Conservation (phyloP, 2,329 filamentous ascomycete species). For the Colletotrichum caudatum region DNA sequence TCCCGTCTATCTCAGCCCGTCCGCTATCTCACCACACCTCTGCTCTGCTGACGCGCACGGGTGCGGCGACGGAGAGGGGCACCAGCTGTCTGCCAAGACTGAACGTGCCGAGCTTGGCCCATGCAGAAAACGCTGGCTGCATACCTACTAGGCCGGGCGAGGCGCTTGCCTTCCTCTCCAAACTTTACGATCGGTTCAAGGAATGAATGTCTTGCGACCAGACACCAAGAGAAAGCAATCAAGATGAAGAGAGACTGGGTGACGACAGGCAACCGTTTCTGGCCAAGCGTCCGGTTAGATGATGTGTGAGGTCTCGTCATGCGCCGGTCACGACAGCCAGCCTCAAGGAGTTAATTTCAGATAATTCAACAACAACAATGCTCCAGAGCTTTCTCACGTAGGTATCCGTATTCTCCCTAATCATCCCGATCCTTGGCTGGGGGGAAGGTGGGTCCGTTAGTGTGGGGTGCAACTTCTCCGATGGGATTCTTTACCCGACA, state of each 20-base stretch:
- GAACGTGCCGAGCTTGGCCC: slow-evolving; percentile 41
- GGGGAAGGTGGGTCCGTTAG: background rate
- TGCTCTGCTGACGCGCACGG: slow-evolving; percentile 21
- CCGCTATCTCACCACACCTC: slow-evolving; percentile 10
- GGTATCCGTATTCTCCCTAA: background rate
- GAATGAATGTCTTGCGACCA: slow-evolving; percentile 5
- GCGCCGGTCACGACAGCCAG: slow-evolving; percentile 14
- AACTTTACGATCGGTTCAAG: background rate
- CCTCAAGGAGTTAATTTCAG: slow-evolving; percentile 5
- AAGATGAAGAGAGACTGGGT: slow-evolving; percentile 2
- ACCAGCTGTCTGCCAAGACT: slow-evolving; percentile 34
- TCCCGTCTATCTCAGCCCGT: background rate
- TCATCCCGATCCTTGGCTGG: slow-evolving; percentile 10
- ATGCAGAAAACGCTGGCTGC: slow-evolving; percentile 36
- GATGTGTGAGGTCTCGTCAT: background rate
- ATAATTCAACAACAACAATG: background rate
- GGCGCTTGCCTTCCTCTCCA: slow-evolving; percentile 3
- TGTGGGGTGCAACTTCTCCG: slow-evolving; percentile 30
- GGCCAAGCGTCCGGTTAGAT: slow-evolving; percentile 23
- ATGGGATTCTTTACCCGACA: slow-evolving; percentile 21
- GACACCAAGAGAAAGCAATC: background rate
- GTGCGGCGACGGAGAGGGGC: slow-evolving; percentile 26
- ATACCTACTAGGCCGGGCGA: slow-evolving; percentile 5
- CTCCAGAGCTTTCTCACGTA: background rate
- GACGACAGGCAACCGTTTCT: slow-evolving; percentile 4